Evolutionary conservation across 2,329 filamentous ascomycete genomes (phyloP).

Genomic region (Exophiala dermatitidis): DNA sequence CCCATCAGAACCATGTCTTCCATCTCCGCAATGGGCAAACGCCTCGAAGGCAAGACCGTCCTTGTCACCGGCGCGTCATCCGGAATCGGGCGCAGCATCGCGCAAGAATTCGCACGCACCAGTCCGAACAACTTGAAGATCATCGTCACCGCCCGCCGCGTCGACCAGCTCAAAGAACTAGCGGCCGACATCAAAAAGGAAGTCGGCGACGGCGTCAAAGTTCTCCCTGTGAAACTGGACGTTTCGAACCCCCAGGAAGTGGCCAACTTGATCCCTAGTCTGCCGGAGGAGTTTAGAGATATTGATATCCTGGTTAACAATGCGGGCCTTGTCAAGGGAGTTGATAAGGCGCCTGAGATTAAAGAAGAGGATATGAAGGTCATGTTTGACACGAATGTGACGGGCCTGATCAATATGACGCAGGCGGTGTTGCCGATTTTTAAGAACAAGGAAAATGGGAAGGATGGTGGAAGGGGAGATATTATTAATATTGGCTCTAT

Average conservation of each 20-base stretch:
- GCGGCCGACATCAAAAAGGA: conserved; percentile 69
- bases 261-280: conserved; percentile 58
- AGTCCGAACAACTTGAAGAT: conserved; percentile 72
- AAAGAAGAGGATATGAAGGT: conserved; percentile 69
- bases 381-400: conserved; percentile 93
- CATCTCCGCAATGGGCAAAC: conserved; percentile 57
- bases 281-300: conserved; percentile 76
- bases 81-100: conserved; percentile 69
- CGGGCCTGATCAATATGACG: conserved; percentile 91
- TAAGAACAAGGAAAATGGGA: conserved; percentile 46
- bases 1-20: conserved; percentile 52
- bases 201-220: conserved; percentile 70
- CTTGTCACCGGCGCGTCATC: conserved; percentile 88
- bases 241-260: conserved; percentile 74
- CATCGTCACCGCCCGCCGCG: conserved; percentile 78
- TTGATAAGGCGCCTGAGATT: conserved; percentile 80
- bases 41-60: conserved; percentile 87
- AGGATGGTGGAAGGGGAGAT: conserved; percentile 70
- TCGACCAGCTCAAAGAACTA: conserved; percentile 69
- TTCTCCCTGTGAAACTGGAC: conserved; percentile 77
- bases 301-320: conserved; percentile 93
- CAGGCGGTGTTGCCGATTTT: conserved; percentile 82
- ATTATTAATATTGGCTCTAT: conserved; percentile 95
- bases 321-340: conserved; percentile 82
- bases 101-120: conserved; percentile 88